Evolutionary conservation across 805 yeast species (phyloP), one percentile per base, ranked within the genome.

Genomic region (Nematodospora valgi): DNA sequence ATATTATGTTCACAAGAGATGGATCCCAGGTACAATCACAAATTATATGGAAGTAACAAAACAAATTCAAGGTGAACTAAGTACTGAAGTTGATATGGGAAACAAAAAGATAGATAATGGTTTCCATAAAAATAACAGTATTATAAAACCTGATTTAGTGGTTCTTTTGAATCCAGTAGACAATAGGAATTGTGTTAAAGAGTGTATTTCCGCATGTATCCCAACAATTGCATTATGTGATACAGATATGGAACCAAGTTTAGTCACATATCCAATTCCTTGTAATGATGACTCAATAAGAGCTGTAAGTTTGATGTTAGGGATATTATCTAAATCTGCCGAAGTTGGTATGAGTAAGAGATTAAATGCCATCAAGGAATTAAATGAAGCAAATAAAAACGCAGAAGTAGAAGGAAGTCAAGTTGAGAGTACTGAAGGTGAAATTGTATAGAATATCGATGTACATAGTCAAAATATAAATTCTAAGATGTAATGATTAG

Each of bases 1-100:
- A 11, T 87, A 78, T 61, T 88, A 82, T 53, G 89, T 93, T 14
- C 70, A 83, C 15, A 73, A 78, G 30, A 78, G 88, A 54, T 93
- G 98, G 98, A 76, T 86, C 40, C 96, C 97, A 2, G 98, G 98
- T 46, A 84, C 94, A 16, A 71, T 93, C 46, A 87, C 98, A 29
- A 93, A 93, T 62, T 78, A 86, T 37, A 68, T 80, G 20, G 84
- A 78, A 53, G 79, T 83, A 15, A 79, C 77, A 27, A 76, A 84
- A 50, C 76, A 74, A 39, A 56, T 62, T 26, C 49, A 42, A 19
- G 62, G 59, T n/a, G 52, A 52, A 16, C 49, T 46, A 22, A 55
- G 51, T 33, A 45, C 58, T 5, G 94, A 86, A 64, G 78, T 89
- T 32, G 87, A 87, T 58, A 72, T 83, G 77, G 72, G 62, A 14